phyloP scores from a whole-genome alignment of 345 rosid species.

The Orychophragmus violaceus region DNA sequence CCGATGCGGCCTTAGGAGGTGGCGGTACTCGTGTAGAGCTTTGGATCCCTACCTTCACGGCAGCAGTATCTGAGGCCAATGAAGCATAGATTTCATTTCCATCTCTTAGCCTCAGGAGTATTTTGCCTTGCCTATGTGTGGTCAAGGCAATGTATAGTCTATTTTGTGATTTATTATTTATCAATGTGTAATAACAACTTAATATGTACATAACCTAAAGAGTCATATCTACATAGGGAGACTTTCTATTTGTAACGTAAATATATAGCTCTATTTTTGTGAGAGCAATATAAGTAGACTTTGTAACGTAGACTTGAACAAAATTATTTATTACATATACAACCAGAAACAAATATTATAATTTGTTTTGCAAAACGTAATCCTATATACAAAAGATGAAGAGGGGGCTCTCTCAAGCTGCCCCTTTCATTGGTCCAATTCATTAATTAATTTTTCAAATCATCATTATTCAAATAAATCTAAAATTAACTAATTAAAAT shows the following conservation, averaged over 20 bases:
- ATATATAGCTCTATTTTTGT: neutral
- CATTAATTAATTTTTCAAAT: too few species aligned
- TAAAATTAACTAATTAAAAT: too few species aligned
- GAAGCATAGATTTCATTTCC: neutral
- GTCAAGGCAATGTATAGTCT: constrained; percentile 17
- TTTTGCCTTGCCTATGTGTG: constrained; percentile 6
- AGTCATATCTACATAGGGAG: neutral
- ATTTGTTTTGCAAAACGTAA: neutral
- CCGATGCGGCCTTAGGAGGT: constrained; percentile 58
- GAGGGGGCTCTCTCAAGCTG: too few species aligned
- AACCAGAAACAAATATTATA: neutral
- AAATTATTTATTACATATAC: neutral
- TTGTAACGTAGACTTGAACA: neutral
- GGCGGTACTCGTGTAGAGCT: constrained; percentile 82
- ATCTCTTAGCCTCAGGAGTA: neutral
- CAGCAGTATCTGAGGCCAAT: constrained; percentile 31
- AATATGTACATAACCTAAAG: constrained; percentile 18
- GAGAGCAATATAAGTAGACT: neutral
- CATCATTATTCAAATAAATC: too few species aligned
- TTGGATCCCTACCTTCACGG: constrained; percentile 63
- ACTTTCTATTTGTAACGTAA: constrained; percentile 13
- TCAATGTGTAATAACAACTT: constrained; percentile 7
- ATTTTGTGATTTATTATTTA: neutral
- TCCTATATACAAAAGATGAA: too few species aligned
- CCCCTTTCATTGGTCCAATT: too few species aligned